Conservation (phyloP, 1,284 basidiomycete species). For the Ustilago sp. region DNA sequence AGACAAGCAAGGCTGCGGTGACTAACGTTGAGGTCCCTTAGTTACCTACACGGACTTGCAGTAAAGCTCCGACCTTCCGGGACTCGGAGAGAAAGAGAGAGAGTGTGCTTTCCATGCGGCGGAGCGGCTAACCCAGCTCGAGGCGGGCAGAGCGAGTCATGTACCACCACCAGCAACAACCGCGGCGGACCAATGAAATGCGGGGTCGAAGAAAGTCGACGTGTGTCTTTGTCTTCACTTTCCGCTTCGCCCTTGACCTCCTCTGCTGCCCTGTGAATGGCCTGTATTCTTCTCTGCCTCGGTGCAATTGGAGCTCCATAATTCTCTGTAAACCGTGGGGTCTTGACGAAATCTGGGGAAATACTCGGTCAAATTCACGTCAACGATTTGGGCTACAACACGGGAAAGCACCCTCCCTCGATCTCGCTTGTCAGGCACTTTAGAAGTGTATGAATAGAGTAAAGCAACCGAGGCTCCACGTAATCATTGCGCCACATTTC, state of each 20-base stretch:
- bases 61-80: neutral
- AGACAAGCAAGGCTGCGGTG: neutral
- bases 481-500: conserved; percentile 3
- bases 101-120: neutral
- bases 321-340: too few relatives aligned
- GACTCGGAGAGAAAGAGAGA: too few relatives aligned
- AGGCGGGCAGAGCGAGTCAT: neutral
- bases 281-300: too few relatives aligned
- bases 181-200: conserved; percentile 9
- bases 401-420: neutral
- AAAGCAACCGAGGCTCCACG: neutral
- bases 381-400: neutral
- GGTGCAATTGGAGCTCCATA: too few relatives aligned
- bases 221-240: neutral
- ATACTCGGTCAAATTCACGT: conserved; percentile 21
- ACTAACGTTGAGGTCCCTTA: neutral
- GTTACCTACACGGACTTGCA: neutral
- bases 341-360: conserved; percentile 26
- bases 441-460: neutral
- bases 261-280: too few relatives aligned
- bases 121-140: neutral
- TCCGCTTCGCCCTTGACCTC: neutral
- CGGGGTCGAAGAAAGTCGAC: conserved; percentile 7
- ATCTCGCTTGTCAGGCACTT: neutral
- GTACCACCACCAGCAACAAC: neutral